Evolutionary conservation across 2,329 filamentous ascomycete species (phyloP).

Genomic region (Tolypocladium cylindrosporum): DNA sequence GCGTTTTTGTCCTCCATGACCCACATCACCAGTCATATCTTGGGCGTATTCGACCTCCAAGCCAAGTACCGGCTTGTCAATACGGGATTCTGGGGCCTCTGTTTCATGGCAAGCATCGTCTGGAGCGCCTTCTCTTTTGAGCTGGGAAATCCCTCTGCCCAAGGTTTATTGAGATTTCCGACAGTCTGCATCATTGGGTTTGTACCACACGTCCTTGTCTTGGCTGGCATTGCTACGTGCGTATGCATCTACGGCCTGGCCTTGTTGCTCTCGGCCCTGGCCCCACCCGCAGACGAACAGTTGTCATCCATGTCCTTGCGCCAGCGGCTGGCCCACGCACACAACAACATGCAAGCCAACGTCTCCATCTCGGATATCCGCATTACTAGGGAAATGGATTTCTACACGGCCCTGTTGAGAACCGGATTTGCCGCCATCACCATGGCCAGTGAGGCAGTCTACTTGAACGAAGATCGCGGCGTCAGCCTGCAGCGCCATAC

Average conservation of each 20-base stretch:
- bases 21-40: conserved; percentile 72
- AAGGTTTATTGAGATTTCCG: conserved; percentile 74
- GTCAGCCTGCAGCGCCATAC: conserved; percentile 68
- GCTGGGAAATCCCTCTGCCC: conserved; percentile 45
- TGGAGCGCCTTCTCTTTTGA: conserved; percentile 62
- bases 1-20: conserved; percentile 83
- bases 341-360: conserved; percentile 86
- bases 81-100: conserved; percentile 81
- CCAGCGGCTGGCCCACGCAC: conserved; percentile 60
- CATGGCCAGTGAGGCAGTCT: conserved; percentile 91
- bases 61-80: conserved; percentile 71
- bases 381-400: conserved; percentile 82
- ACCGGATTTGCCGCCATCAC: conserved; percentile 83
- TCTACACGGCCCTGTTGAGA: conserved; percentile 82
- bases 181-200: conserved; percentile 94
- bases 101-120: conserved; percentile 78
- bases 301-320: conserved; percentile 29
- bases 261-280: conserved; percentile 58
- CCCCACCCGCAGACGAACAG: conserved; percentile 17
- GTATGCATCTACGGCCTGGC: conserved; percentile 68
- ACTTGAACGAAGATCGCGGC: conserved; percentile 77
- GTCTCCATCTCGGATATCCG: conserved; percentile 73
- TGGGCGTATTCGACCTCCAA: conserved; percentile 75
- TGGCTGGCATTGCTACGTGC: conserved; percentile 70
- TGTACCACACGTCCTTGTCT: conserved; percentile 82